phyloP scores from a whole-genome alignment of 129 eudicot species.

The Helichrysum umbraculigerum region DNA sequence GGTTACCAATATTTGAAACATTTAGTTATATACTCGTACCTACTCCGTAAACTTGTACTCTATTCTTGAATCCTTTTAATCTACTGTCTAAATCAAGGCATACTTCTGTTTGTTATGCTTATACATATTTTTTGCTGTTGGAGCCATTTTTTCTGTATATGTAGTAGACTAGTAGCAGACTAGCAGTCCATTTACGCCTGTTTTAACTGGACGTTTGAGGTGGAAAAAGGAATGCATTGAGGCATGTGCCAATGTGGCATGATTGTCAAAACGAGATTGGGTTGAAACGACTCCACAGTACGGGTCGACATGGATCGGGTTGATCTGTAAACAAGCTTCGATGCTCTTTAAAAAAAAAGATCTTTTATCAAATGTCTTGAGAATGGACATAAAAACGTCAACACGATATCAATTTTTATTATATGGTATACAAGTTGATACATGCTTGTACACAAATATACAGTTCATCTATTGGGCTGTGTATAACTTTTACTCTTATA shows the following conservation, averaged over 20 bases:
- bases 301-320: too few species aligned
- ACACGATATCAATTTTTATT: neutral
- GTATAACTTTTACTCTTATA: neutral
- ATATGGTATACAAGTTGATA: slow-evolving; percentile 3
- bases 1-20: slow-evolving; percentile 16
- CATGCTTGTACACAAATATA: neutral
- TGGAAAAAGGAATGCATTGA: too few species aligned
- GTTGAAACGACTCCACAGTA: too few species aligned
- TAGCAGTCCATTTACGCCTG: neutral
- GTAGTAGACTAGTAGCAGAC: too few species aligned
- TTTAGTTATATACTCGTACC: slow-evolving; percentile 17
- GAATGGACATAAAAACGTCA: too few species aligned
- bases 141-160: too few species aligned
- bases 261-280: too few species aligned
- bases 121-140: neutral
- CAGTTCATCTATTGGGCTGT: neutral
- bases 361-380: too few species aligned
- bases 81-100: neutral
- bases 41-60: neutral
- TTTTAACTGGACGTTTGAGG: too few species aligned
- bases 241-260: too few species aligned
- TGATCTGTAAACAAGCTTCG: too few species aligned
- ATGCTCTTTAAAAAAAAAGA: too few species aligned
- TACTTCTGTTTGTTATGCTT: neutral
- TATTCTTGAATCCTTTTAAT: neutral